Conservation (phyloP, 129 eudicot species). For the Saposhnikovia divaricata region DNA sequence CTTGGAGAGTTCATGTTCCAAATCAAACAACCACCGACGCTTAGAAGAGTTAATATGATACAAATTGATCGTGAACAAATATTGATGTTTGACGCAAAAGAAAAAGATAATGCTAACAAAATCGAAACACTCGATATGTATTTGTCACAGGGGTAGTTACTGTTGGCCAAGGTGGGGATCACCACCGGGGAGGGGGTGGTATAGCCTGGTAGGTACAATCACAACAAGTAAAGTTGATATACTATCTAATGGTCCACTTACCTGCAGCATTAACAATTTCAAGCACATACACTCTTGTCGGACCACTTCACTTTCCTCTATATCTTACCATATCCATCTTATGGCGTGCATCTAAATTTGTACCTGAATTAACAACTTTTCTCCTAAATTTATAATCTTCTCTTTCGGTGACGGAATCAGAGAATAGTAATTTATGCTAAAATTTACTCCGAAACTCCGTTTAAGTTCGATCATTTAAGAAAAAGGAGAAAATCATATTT, state of each 20-base stretch:
- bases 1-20: background rate
- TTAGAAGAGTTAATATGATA: too few relatives aligned
- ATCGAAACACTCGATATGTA: background rate
- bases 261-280: constrained; percentile 2
- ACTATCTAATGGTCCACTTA: constrained; percentile 5
- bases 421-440: too few relatives aligned
- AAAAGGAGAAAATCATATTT: too few relatives aligned
- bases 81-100: background rate
- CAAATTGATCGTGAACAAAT: background rate
- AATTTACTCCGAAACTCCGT: too few relatives aligned
- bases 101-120: background rate
- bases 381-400: too few relatives aligned
- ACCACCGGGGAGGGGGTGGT: background rate
- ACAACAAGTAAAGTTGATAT: background rate
- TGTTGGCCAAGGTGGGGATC: constrained; percentile 1
- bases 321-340: background rate
- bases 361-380: background rate
- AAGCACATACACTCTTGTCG: constrained; percentile 4
- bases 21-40: background rate
- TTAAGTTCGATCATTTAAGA: too few relatives aligned
- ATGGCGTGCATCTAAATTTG: background rate
- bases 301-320: background rate
- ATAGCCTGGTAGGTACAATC: background rate
- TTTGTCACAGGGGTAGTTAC: background rate
- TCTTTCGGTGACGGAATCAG: too few relatives aligned